phyloP scores from a whole-genome alignment of 2,329 filamentous ascomycete genomes.

The Diaporthe aspalathi region DNA sequence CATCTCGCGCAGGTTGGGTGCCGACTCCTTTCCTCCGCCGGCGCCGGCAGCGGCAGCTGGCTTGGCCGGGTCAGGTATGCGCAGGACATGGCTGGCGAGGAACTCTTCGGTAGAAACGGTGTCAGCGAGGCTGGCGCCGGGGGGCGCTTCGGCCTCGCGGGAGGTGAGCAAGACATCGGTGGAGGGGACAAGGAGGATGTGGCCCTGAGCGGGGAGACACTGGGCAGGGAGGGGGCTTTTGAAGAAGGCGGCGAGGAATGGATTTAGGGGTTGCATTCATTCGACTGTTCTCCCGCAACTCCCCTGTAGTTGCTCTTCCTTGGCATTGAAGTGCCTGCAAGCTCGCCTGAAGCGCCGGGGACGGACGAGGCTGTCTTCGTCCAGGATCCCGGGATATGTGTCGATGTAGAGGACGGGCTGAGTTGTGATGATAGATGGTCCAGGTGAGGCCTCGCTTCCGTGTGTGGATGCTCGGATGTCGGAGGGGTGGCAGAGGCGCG shows the following conservation, averaged over 20 bases:
- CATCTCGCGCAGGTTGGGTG: slow-evolving; percentile 81
- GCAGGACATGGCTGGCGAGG: slow-evolving; percentile 94
- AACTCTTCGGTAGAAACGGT: slow-evolving; percentile 93
- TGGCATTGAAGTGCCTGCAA: slow-evolving; percentile 35
- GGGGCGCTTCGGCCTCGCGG: slow-evolving; percentile 82
- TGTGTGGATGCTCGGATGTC: not conserved
- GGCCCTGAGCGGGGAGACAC: slow-evolving; percentile 90
- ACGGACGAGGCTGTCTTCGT: slow-evolving; percentile 8
- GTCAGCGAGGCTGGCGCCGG: slow-evolving; percentile 78
- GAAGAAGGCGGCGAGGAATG: slow-evolving; percentile 98
- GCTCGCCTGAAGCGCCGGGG: slow-evolving; percentile 17
- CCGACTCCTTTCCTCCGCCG: slow-evolving; percentile 61
- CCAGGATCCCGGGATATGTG: slow-evolving; percentile 1
- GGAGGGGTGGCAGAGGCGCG: not conserved
- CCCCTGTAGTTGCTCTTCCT: slow-evolving; percentile 35
- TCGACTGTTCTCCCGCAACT: slow-evolving; percentile 43
- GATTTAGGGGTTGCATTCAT: slow-evolving; percentile 98
- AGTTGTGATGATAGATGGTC: slow-evolving; percentile 1
- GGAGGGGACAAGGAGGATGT: slow-evolving; percentile 92
- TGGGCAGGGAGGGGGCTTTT: slow-evolving; percentile 91
- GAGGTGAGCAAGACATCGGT: slow-evolving; percentile 91
- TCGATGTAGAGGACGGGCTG: not conserved
- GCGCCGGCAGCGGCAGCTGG: slow-evolving; percentile 57
- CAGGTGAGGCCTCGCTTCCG: not conserved
- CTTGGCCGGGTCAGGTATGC: slow-evolving; percentile 71